Conservation (phyloP, 306 rosid genomes). For the Quercus bicolor region DNA sequence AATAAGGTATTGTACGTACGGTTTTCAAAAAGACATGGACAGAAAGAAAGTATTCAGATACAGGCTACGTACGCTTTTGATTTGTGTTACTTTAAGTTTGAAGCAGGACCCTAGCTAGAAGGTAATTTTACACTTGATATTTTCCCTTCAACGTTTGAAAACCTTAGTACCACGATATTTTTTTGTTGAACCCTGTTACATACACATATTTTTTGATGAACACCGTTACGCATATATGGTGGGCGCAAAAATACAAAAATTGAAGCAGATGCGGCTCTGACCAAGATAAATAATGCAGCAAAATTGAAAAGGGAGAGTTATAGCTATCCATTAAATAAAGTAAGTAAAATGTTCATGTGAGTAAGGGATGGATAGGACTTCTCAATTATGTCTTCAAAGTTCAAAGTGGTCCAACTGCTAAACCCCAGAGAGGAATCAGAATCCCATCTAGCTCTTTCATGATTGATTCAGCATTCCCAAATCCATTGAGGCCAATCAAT, state of each 20-base stretch:
- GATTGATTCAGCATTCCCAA: constrained; percentile 59
- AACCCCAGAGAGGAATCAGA: constrained; percentile 57
- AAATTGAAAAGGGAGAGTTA: neutral
- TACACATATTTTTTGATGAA: neutral
- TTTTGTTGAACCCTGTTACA: neutral
- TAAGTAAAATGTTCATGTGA: constrained; percentile 45
- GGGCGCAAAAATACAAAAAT: neutral
- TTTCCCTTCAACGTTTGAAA: too few species aligned
- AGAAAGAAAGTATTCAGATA: too few species aligned
- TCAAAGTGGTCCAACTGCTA: constrained; percentile 49
- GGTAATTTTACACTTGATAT: too few species aligned
- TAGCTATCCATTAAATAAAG: neutral
- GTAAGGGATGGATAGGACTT: constrained; percentile 31
- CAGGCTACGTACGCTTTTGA: too few species aligned
- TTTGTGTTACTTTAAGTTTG: too few species aligned
- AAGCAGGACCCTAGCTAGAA: too few species aligned
- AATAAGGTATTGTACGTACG: too few species aligned
- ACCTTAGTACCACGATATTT: too few species aligned
- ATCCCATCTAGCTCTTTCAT: constrained; percentile 45
- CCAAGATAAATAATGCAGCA: neutral
- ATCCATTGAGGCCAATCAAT: constrained; percentile 47
- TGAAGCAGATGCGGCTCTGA: neutral
- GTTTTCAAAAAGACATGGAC: too few species aligned
- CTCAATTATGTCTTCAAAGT: constrained; percentile 33
- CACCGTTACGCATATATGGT: neutral